Evolutionary conservation across 352 stramenopile genomes (phyloP), one percentile per base, ranked within the genome.

Genomic region (Lagenidium giganteum): DNA sequence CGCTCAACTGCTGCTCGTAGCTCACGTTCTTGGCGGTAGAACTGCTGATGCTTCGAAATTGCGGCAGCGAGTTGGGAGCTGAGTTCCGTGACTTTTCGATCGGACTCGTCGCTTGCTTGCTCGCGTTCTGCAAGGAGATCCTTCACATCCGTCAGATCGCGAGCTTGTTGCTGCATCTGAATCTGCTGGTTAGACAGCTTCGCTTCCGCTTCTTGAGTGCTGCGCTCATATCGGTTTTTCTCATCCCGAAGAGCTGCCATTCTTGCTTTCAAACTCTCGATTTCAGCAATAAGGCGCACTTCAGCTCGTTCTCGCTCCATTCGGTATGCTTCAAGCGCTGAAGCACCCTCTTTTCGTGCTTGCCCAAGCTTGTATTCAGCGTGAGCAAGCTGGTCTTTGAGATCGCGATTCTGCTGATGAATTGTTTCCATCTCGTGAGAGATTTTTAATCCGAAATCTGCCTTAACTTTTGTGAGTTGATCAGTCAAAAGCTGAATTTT

Each of bases 391-490:
- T 74, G 67, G 4, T 61, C 46, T 47, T 82, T 83, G 16, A 87
- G 42, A 18, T 83, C 70, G 8, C 70, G 69, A 39, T 87, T 87
- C 38, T 87, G 67, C 25, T 69, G 51, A 34, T 79, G 67, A 5
- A 85, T 33, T 4, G 68, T 36, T 22, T 79, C 72, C 3, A 86
- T 62, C 24, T 85, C 72, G 24, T 42, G 67, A 6, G 63, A 66
- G 18, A 80, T 81, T 8, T 67, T 45, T 29, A 49, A 74, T 0
- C 63, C 71, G 45, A 65, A 83, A 33, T 84, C 72, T 5, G 67
- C 58, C 23, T 86, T 83, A n/a, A 86, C 75, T 46, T 87, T 87
- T 36, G 73, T 77, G 8, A 90, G 63, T 44, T 90, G 57, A n/a
- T 87, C 67, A 23, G 83, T 85, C 14, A 90, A 48, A 18, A 80